Evolutionary conservation across 2,329 filamentous ascomycete species (phyloP), one percentile per base, ranked within the genome.

Genomic region (Neofusicoccum cordaticola): DNA sequence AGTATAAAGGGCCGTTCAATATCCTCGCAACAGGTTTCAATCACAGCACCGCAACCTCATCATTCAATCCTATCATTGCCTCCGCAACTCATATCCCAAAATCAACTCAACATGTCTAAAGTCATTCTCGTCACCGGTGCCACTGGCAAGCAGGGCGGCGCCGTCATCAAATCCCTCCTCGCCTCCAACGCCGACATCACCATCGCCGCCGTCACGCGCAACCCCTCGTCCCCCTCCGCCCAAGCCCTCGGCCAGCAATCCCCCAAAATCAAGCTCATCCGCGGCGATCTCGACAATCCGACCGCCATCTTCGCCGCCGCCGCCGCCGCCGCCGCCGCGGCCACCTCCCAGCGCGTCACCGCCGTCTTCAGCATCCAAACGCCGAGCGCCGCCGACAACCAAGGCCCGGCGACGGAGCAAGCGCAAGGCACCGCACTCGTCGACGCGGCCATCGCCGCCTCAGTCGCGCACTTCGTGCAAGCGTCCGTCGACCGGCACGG

Each of bases 181-280:
- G 67, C 71, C 50, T 65, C 73, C 4, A 68, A 73, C 58, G 67
- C 74, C 65, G 67, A 72, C 19, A 80, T 84, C 66, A 77, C 83
- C 15, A 85, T 88, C 47, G 77, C 86, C 11, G 86, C 85, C 7
- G 77, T 87, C 22, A 88, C 85, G 2, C 81, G 86, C 64, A 79
- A 87, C 67, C 68, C 80, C 0, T 71, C 76, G 41, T 85, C 84
- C 0, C 61, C 74, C 2, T 79, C 79, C 1, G 83, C 85, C 1
- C 78, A 85, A 69, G 79, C 76, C 22, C 80, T 86, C 8, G 69
- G 73, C 4, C 63, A 75, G 9, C 76, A 81, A 67, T 82, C 80
- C 0, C 61, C 76, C 12, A 82, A 79, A 17, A 81, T 88, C 70
- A 82, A 79, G 42, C 68, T 88, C 1, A 76, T 88, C 3, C 75